Conservation (phyloP, 2,329 filamentous ascomycete species). For the Dryadomyces sulphureus region DNA sequence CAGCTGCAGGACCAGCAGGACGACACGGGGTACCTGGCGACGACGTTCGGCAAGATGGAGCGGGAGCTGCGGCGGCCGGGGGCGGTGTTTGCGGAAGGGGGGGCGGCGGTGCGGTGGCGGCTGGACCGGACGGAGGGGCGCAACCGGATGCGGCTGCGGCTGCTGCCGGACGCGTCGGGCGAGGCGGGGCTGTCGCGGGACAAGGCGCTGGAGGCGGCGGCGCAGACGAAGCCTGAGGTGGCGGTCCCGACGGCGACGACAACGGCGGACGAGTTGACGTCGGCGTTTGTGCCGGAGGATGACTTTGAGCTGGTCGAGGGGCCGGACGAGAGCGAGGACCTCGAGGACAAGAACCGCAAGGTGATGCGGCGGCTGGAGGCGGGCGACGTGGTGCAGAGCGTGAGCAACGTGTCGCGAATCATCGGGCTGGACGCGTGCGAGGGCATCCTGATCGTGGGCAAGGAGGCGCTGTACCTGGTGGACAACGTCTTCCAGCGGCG, state of each 20-base stretch:
- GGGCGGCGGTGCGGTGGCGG: conserved; percentile 53
- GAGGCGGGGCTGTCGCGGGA: conserved; percentile 67
- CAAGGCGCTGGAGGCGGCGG: conserved; percentile 5
- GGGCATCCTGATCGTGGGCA: conserved; percentile 83
- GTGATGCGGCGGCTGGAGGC: conserved; percentile 88
- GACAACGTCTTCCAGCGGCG: conserved; percentile 92
- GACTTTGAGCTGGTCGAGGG: conserved; percentile 95
- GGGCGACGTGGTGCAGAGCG: conserved; percentile 81
- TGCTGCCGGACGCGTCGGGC: conserved; percentile 59
- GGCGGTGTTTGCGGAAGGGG: conserved; percentile 58
- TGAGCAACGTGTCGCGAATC: conserved; percentile 91
- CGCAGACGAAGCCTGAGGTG: not conserved
- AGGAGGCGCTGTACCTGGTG: conserved; percentile 82
- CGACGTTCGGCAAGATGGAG: conserved; percentile 65
- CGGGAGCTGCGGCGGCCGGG: conserved; percentile 65
- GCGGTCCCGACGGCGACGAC: not conserved
- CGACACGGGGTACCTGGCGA: conserved; percentile 62
- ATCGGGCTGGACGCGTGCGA: conserved; percentile 88
- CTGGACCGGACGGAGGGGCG: conserved; percentile 90
- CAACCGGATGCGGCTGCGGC: conserved; percentile 82
- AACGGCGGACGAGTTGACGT: not conserved
- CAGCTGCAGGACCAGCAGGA: conserved; percentile 88
- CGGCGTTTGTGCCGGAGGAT: conserved; percentile 29
- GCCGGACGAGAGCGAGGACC: conserved; percentile 63
- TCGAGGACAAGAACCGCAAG: conserved; percentile 96